Evolutionary conservation across 2,329 filamentous ascomycete species (phyloP).

Genomic region (Cladobotryum protrusum): DNA sequence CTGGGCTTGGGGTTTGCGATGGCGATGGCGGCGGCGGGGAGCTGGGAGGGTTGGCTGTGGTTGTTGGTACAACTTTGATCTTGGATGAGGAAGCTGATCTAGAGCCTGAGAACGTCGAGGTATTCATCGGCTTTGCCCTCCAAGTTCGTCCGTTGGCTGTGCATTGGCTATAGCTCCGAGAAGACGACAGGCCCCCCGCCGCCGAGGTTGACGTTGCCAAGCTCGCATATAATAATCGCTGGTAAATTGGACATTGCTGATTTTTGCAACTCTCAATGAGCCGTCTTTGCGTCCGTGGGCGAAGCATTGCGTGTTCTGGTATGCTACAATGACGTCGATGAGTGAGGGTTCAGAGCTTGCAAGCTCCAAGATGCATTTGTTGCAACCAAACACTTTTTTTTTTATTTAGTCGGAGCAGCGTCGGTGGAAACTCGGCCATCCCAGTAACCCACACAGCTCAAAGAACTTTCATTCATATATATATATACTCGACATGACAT

Average conservation of each 20-base stretch:
- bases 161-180: background rate
- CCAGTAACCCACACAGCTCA: background rate
- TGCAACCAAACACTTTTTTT: background rate
- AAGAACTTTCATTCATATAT: too few relatives aligned
- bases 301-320: background rate
- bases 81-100: background rate
- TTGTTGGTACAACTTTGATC: background rate
- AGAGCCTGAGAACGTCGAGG: background rate
- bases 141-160: background rate
- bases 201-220: background rate
- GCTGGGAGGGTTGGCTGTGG: background rate
- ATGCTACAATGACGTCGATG: too few relatives aligned
- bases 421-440: background rate
- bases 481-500: too few relatives aligned
- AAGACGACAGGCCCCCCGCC: background rate
- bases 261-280: background rate
- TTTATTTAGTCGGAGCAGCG: conserved; percentile 7
- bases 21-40: background rate
- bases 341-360: too few relatives aligned
- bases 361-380: background rate
- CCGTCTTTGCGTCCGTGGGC: conserved; percentile 1
- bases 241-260: background rate
- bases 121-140: too few relatives aligned
- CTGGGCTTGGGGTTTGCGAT: background rate
- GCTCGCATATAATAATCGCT: background rate